These are phyloP conservation scores for Aspergillus thermomutatus DNA, from an alignment of 2,329 filamentous ascomycete species.

Conservation along the genomic window DNA sequence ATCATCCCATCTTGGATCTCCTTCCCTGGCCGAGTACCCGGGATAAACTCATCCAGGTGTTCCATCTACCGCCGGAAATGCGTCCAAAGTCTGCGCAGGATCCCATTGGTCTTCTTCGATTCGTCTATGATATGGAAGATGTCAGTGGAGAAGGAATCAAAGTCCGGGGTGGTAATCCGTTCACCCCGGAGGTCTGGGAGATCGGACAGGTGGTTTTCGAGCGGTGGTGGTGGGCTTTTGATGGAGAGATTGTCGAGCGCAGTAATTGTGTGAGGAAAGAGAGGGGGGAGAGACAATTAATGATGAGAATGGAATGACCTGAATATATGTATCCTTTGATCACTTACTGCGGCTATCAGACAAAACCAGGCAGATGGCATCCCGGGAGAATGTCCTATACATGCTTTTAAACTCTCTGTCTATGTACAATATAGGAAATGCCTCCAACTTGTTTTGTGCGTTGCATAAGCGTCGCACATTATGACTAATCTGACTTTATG, in stretches of 20 bases:
- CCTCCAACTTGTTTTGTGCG: no score
- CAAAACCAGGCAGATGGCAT: no score
- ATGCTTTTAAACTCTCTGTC: neutral
- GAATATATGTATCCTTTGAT: no score
- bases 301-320: neutral
- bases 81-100: slow-evolving; percentile 49
- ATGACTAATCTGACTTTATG: no score
- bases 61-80: slow-evolving; percentile 48
- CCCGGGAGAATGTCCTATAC: no score
- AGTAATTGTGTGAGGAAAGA: slow-evolving; percentile 52
- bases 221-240: slow-evolving; percentile 61
- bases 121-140: slow-evolving; percentile 59
- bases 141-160: slow-evolving; percentile 48
- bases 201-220: slow-evolving; percentile 57
- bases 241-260: slow-evolving; percentile 50
- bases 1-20: slow-evolving; percentile 58
- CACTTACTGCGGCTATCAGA: no score
- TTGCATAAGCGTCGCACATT: no score
- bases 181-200: slow-evolving; percentile 52
- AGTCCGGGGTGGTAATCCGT: slow-evolving; percentile 51
- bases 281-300: slow-evolving; percentile 39
- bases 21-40: slow-evolving; percentile 57
- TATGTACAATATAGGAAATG: no score
- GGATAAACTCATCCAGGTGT: slow-evolving; percentile 52
- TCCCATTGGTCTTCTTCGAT: slow-evolving; percentile 48